Evolutionary conservation across 306 rosid genomes (phyloP), one percentile per base, ranked within the genome.

Genomic region (Cucurbita moschata): DNA sequence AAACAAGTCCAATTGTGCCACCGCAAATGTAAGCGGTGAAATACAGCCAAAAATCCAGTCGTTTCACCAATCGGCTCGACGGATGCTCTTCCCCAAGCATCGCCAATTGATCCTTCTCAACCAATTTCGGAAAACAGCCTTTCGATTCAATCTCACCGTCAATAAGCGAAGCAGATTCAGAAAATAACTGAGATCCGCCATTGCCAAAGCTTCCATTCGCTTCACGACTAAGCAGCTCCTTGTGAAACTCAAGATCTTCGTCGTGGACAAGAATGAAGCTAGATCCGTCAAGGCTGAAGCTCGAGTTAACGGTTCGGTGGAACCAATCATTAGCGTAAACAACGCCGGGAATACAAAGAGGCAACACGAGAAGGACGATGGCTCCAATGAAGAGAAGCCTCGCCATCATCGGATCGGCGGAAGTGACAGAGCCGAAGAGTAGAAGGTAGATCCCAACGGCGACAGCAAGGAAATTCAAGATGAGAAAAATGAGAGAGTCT

Each of bases 1-100:
- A 95, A 9, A 91, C 99, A 69, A 95, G 88, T 14, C 99, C 99
- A 78, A 95, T 91, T 40, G 99, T 95, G 8, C 96, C 99, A 26
- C 99, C 99, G 56, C 96, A 91, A 53, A 95, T 86, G 81, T 95
- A 95, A 40, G 96, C 87, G 49, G 85, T 14, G 79, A 86, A 95
- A 59, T 95, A 95, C 3, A 95, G 82, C 99, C 99, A 95, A 79
- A 95, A 95, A 76, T 95, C 99, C 55, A 85, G 6, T 77, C 96
- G 83, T 23, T 80, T 61, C 14, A 91, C 85, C 44, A 89, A 81
- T 40, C 54, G 51, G 11, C 78, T 19, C 10, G 96, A 90, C 10
- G 90, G 56, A 65, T 95, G 99, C 62, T 91, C 99, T 79, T 91
- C 91, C 3, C 99, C 97, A 0, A 95, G 88, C 85, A 91, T 83